These are phyloP conservation scores for Jamesozyma piceae DNA, from an alignment of 805 yeast genomes.

Conservation along the genomic window DNA sequence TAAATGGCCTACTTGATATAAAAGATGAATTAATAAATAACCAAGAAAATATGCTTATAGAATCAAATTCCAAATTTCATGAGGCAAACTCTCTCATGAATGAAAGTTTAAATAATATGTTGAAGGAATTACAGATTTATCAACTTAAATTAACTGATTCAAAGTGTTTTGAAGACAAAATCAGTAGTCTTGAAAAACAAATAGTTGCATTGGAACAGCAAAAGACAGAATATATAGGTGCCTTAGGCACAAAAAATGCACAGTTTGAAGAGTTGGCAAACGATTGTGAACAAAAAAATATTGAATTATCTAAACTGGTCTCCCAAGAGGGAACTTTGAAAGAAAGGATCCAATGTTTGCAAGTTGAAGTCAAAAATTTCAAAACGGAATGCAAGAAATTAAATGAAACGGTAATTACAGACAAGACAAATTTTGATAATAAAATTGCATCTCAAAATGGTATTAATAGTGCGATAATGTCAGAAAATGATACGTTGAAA, in stretches of 20 bases:
- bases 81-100: neutral
- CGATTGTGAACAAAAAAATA: conserved; percentile 6
- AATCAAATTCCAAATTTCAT: neutral
- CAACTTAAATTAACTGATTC: conserved; percentile 4
- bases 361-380: conserved; percentile 5
- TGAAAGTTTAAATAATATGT: neutral
- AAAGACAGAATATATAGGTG: conserved; percentile 18
- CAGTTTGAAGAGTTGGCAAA: conserved; percentile 16
- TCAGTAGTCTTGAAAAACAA: conserved; percentile 14
- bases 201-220: conserved; percentile 17
- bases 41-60: neutral
- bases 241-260: conserved; percentile 21
- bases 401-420: conserved; percentile 11
- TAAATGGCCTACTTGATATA: neutral
- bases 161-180: conserved; percentile 12
- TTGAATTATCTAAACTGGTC: conserved; percentile 7
- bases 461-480: conserved; percentile 23
- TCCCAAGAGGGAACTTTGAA: conserved; percentile 9
- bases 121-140: neutral
- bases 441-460: conserved; percentile 32
- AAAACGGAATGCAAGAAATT: conserved; percentile 11
- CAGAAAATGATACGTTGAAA: conserved; percentile 24
- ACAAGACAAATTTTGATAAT: conserved; percentile 26
- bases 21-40: neutral
- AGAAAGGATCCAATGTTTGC: conserved; percentile 5